A percentile compares a stretch with the other conserved stretches of the same genome.
These are phyloP conservation scores for Xanthoceras sorbifolium DNA, from an alignment of 345 rosid species.

Conservation along the genomic window DNA sequence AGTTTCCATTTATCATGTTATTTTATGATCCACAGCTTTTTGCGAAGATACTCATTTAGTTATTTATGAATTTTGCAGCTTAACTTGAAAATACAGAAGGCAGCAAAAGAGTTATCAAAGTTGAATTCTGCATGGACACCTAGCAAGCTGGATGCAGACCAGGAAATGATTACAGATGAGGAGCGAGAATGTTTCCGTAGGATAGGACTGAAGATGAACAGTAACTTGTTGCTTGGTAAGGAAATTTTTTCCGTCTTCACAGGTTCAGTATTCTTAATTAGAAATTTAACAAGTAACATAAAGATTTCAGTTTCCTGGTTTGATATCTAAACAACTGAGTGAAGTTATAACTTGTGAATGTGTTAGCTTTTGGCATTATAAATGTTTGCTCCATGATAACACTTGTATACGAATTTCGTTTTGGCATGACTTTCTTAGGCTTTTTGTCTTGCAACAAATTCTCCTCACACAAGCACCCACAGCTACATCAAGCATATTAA, in stretches of 20 bases:
- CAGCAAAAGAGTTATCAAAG: constrained; percentile 48
- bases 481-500: background rate
- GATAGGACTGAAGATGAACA: constrained; percentile 68
- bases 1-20: constrained; percentile 28
- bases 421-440: background rate
- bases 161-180: constrained; percentile 68
- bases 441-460: background rate
- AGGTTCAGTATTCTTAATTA: background rate
- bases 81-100: constrained; percentile 56
- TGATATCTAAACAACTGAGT: background rate
- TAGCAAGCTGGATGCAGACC: constrained; percentile 52
- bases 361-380: background rate
- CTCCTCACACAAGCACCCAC: background rate
- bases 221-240: constrained; percentile 71
- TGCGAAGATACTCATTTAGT: constrained; percentile 17
- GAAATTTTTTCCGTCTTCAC: constrained; percentile 23
- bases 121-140: constrained; percentile 57
- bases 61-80: constrained; percentile 53
- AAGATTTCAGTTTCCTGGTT: background rate
- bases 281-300: background rate
- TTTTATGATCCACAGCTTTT: constrained; percentile 17
- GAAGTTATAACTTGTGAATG: background rate
- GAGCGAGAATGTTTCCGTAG: constrained; percentile 74
- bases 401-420: background rate
- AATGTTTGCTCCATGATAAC: background rate